Evolutionary conservation across 371 early-diverging fungal genomes (phyloP).

Genomic region (Smittium culicis): DNA sequence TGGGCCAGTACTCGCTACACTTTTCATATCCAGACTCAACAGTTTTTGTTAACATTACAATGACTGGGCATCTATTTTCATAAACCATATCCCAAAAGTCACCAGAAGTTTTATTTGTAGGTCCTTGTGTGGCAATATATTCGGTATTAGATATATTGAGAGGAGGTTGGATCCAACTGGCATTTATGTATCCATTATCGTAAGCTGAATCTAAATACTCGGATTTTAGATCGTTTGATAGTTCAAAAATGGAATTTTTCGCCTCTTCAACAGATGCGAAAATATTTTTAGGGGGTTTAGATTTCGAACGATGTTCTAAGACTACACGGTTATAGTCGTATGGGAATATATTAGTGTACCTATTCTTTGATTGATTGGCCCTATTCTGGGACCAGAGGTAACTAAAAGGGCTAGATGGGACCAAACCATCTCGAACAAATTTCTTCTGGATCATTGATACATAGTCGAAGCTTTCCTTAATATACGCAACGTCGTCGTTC

Average conservation of each 20-base stretch:
- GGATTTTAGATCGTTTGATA: too few relatives aligned
- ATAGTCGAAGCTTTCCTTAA: too few relatives aligned
- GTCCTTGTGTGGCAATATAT: slow-evolving; percentile 84
- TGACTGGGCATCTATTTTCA: slow-evolving; percentile 61
- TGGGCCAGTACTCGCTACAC: slow-evolving; percentile 71
- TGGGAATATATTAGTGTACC: slow-evolving; percentile 16
- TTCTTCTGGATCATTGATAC: too few relatives aligned
- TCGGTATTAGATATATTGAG: slow-evolving; percentile 23
- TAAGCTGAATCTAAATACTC: too few relatives aligned
- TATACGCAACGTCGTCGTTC: too few relatives aligned
- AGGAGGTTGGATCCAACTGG: slow-evolving; percentile 25
- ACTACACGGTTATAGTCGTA: slow-evolving; percentile 13
- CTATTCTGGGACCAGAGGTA: slow-evolving; percentile 1
- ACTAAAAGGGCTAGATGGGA: too few relatives aligned
- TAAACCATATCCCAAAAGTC: slow-evolving; percentile 89
- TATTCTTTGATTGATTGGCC: slow-evolving; percentile 10
- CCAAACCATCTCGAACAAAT: too few relatives aligned
- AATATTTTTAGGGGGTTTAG: too few relatives aligned
- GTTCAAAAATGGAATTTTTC: too few relatives aligned
- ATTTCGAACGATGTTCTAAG: too few relatives aligned
- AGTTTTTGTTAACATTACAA: slow-evolving; percentile 75
- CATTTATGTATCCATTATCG: slow-evolving; percentile 29
- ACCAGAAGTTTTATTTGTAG: slow-evolving; percentile 58
- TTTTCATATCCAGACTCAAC: slow-evolving; percentile 60
- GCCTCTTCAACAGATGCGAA: too few relatives aligned